These are phyloP conservation scores for Mucor irregularis DNA, from an alignment of 371 early-diverging fungal species.

Conservation along the genomic window DNA sequence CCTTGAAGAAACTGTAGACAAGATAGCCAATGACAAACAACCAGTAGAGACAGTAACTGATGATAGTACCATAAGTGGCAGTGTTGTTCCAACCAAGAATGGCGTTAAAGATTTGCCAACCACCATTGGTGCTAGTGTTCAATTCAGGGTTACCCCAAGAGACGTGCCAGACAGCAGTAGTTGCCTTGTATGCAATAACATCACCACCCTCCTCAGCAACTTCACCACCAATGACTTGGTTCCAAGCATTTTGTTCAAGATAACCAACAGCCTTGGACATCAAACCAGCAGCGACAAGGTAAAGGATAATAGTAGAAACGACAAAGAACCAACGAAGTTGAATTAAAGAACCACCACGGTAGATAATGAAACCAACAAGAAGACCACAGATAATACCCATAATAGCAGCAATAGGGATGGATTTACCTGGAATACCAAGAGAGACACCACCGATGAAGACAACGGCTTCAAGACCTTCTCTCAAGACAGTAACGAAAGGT, in stretches of 20 bases:
- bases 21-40: conserved; percentile 50
- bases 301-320: conserved; percentile 67
- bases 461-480: conserved; percentile 83
- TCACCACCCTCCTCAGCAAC: conserved; percentile 46
- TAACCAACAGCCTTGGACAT: conserved; percentile 58
- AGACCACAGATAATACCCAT: conserved; percentile 67
- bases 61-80: conserved; percentile 71
- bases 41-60: conserved; percentile 80
- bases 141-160: conserved; percentile 52
- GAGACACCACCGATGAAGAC: conserved; percentile 84
- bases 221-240: conserved; percentile 56
- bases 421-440: conserved; percentile 58
- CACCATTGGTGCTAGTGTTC: conserved; percentile 48
- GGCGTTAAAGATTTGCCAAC: conserved; percentile 70
- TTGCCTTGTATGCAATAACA: conserved; percentile 38
- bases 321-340: conserved; percentile 75
- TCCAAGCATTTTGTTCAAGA: conserved; percentile 63
- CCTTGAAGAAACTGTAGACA: conserved; percentile 46
- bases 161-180: conserved; percentile 46
- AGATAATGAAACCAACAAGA: conserved; percentile 69
- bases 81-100: conserved; percentile 78
- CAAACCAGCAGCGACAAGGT: conserved; percentile 81
- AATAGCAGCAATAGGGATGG: conserved; percentile 78
- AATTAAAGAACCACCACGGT: conserved; percentile 66
- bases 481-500: conserved; percentile 79